Conservation (phyloP, 148 eudicot species). For the Chenopodium formosanum region DNA sequence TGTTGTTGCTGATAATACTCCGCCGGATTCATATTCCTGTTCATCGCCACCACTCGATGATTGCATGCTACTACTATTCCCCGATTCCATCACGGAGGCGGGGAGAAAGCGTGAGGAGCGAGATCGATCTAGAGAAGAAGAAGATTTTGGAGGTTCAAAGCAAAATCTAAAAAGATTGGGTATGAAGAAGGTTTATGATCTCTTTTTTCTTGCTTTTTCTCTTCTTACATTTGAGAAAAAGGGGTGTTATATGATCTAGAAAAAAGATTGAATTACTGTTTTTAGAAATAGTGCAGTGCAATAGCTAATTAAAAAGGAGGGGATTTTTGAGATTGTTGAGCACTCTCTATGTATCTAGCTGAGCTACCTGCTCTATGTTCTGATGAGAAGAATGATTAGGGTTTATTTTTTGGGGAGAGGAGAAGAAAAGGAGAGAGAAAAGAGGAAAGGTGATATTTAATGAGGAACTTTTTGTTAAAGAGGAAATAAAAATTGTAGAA, state of each 20-base stretch:
- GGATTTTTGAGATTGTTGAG: not conserved
- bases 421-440: not conserved
- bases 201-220: not conserved
- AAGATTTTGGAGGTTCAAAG: not conserved
- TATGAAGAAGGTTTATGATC: constrained; percentile 25
- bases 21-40: constrained; percentile 52
- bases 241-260: too few species aligned
- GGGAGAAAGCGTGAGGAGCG: not conserved
- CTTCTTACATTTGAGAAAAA: not conserved
- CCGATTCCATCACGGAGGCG: constrained; percentile 54
- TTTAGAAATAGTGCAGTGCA: constrained; percentile 12
- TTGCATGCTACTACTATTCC: constrained; percentile 69
- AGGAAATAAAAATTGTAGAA: not conserved
- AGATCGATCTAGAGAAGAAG: constrained; percentile 5
- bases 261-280: not conserved
- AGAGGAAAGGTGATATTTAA: constrained; percentile 19
- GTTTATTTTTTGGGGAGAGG: constrained; percentile 14
- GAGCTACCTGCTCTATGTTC: constrained; percentile 12
- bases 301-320: not conserved
- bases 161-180: constrained; percentile 23
- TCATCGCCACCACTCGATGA: constrained; percentile 52
- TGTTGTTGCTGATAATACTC: not conserved
- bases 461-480: constrained; percentile 9
- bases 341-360: constrained; percentile 24
- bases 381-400: constrained; percentile 17